Evolutionary conservation across 768 basidiomycete genomes (phyloP), one percentile per base, ranked within the genome.

Genomic region (Lentinus brumalis): DNA sequence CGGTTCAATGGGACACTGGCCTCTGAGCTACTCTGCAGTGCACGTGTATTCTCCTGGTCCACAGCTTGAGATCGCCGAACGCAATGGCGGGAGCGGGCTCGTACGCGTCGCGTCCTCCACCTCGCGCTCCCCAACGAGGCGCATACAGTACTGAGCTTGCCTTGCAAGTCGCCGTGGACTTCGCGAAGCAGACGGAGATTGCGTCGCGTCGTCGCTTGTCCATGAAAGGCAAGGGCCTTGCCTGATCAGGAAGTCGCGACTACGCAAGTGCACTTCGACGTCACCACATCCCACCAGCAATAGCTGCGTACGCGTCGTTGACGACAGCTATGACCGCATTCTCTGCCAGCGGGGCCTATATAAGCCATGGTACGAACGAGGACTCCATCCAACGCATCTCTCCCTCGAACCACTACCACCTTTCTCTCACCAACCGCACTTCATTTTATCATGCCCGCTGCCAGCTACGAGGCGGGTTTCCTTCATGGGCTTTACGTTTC

Each of bases 301-400:
- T 21, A 29, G 9, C 6, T 44, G 46, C 10, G 11, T 14, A 10
- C 29, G 21, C 29, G 46, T 49, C 46, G 46, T 49, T 57, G 56
- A 57, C 38, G 56, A 57, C 56, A 57, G 35, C 39, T 8, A 57
- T 57, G 56, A 57, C 56, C n/a, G 15, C 18, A 31, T 44, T 35
- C 35, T 32, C 42, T 31, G 15, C 44, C 42, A 2, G 5, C 10
- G 4, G 26, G n/a, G 42, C 12, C 14, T 47, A 57, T 57, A 57
- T 50, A 39, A 57, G 29, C 30, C 45, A 18, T 32, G 21, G 31
- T 35, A 11, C 15, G 11, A 9, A 3, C 32, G 12, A 40, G 35
- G 8, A 44, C 10, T 14, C 15, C 42, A 16, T 2, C 1, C 42
- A 44, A 44, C 42, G 15, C 42, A 44, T 10, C 42, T 44, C 42